Base-by-base conservation (phyloP, 2,329 filamentous ascomycete genomes). In the Epichloe uncinata region DNA sequence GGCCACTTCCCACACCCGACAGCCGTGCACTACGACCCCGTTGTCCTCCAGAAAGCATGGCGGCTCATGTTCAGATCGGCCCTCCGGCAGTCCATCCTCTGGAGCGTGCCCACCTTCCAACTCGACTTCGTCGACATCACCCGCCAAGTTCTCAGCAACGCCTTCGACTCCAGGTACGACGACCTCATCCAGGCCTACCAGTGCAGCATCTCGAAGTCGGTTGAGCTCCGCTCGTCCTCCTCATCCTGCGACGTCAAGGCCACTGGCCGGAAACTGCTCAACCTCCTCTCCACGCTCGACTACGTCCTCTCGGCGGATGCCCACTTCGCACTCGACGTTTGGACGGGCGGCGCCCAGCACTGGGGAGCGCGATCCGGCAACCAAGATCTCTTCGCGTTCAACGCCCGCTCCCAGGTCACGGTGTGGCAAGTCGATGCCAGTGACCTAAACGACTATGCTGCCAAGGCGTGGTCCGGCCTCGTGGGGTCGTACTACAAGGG, bases 71-170 rank as follows among this genome's bases (percentile, higher is more conserved):
- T 68, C 53, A 44, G 55, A 1, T 71, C 72, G 9, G 60, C 67
- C 0, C 45, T 53, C 2, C 35, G 54, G 4, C 57, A 67, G 4
- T 51, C 59, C 0, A 37, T 38, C 0, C 62, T 76, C 1, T 74
- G 69, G 66, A 42, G 53, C 9, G 65, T 71, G 48, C 59, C 68
- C 30, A 61, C 68, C 0, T 75, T 70, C 55, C 61, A 61, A 22
- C 67, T 73, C 53, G 73, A 77, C 51, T 56, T 74, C 30, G 65
- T 72, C n/a, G 73, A 75, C 54, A 60, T 74, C 12, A 71, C 71
- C 2, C 65, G 73, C 2, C 73, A 77, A 57, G 68, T 75, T 13
- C 56, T 74, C 41, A 64, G 65, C 42, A 74, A 75, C 56, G 63
- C 62, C 5, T 75, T 75, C 55, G 63, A 65, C n/a, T 54, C 60